Conservation (phyloP, 2,329 filamentous ascomycete genomes). For the Aspergillus ochraceoroseus region DNA sequence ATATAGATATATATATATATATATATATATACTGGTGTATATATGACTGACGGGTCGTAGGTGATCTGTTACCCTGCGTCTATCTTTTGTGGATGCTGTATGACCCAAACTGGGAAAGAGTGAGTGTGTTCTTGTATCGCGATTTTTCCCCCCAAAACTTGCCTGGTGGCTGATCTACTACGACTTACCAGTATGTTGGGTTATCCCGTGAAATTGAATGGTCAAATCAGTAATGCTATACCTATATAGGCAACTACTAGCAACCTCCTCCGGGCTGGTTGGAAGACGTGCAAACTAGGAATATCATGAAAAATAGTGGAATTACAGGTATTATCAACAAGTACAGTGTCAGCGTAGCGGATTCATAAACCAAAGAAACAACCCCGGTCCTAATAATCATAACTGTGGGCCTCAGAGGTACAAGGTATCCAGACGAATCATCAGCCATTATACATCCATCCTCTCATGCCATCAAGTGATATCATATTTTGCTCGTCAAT, state of each 20-base stretch:
- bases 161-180: background rate
- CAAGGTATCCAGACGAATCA: conserved; percentile 25
- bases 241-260: conserved; percentile 28
- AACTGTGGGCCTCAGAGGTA: conserved; percentile 17
- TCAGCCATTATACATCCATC: too few species aligned
- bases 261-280: too few species aligned
- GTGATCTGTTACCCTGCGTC: conserved; percentile 53
- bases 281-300: background rate
- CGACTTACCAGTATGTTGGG: conserved; percentile 46
- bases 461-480: conserved; percentile 4
- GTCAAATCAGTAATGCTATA: conserved; percentile 49
- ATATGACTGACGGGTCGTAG: too few species aligned
- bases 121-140: conserved; percentile 36
- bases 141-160: background rate
- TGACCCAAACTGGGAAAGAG: conserved; percentile 52
- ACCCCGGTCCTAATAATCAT: conserved; percentile 9
- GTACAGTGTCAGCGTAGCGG: conserved; percentile 9
- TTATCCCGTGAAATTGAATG: conserved; percentile 51
- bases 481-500: conserved; percentile 2
- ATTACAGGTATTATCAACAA: conserved; percentile 4
- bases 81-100: conserved; percentile 54
- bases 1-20: too few species aligned
- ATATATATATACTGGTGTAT: too few species aligned
- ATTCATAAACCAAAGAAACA: conserved; percentile 1
- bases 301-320: background rate